Evolutionary conservation across 148 eudicot genomes (phyloP).

Genomic region (Chenopodium suecicum): DNA sequence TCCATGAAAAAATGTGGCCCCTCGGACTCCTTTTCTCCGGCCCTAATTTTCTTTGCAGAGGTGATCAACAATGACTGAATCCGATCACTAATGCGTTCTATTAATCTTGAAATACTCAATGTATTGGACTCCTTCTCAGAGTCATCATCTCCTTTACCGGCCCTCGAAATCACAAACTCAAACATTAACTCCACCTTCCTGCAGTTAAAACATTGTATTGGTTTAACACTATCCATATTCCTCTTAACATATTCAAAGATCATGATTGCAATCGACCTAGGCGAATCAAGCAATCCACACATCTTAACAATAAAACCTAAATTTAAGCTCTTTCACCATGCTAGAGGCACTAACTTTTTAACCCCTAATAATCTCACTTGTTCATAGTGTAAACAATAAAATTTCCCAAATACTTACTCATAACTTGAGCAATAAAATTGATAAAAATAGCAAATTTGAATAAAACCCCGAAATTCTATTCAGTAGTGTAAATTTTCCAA

Average conservation of each 20-base stretch:
- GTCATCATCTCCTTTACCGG: slow-evolving; percentile 31
- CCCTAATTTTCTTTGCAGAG: slow-evolving; percentile 61
- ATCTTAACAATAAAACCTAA: neutral
- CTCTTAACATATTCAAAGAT: neutral
- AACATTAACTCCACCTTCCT: slow-evolving; percentile 73
- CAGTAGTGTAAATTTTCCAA: neutral
- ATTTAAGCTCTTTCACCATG: neutral
- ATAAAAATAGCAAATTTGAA: neutral
- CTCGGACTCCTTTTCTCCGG: slow-evolving; percentile 38
- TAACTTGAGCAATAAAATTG: neutral
- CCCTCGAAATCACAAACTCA: slow-evolving; percentile 52
- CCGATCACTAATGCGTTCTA: slow-evolving; percentile 57
- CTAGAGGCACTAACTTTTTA: neutral
- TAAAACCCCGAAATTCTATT: neutral
- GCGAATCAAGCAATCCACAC: neutral
- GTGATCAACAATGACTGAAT: slow-evolving; percentile 65
- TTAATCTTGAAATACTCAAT: slow-evolving; percentile 48
- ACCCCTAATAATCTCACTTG: neutral
- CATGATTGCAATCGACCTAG: neutral
- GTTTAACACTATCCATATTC: neutral
- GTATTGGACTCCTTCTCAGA: slow-evolving; percentile 37
- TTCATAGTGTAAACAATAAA: no score
- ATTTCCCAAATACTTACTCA: neutral
- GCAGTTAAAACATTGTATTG: slow-evolving; percentile 29
- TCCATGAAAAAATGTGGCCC: slow-evolving; percentile 56